phyloP scores from a whole-genome alignment of 1,284 basidiomycete genomes.

The Polyporus tsugae region DNA sequence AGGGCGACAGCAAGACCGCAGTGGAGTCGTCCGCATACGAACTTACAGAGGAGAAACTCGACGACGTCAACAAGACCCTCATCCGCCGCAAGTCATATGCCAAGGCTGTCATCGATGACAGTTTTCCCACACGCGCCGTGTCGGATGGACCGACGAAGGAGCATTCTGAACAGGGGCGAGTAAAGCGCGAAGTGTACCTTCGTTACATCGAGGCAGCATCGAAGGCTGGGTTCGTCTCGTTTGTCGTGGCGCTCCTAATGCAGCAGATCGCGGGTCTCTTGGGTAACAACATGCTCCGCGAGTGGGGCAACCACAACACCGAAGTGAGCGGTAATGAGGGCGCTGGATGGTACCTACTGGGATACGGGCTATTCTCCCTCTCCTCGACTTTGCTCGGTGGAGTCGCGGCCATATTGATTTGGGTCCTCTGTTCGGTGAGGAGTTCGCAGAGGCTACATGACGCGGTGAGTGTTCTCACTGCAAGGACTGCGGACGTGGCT shows the following conservation, averaged over 20 bases:
- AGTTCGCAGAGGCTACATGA: slow-evolving; percentile 85
- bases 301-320: slow-evolving; percentile 85
- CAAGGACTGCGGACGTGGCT: neutral
- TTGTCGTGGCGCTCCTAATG: slow-evolving; percentile 64
- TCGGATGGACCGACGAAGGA: slow-evolving; percentile 71
- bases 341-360: slow-evolving; percentile 64
- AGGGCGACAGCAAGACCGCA: slow-evolving; percentile 36
- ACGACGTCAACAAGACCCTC: slow-evolving; percentile 53
- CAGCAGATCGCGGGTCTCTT: slow-evolving; percentile 64
- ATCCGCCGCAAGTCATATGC: slow-evolving; percentile 57
- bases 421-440: slow-evolving; percentile 81
- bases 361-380: slow-evolving; percentile 70
- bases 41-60: slow-evolving; percentile 41
- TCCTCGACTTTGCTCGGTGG: slow-evolving; percentile 61
- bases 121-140: slow-evolving; percentile 47
- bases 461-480: slow-evolving; percentile 51
- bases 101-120: slow-evolving; percentile 54
- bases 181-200: slow-evolving; percentile 81
- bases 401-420: slow-evolving; percentile 69
- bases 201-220: slow-evolving; percentile 87
- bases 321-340: slow-evolving; percentile 64
- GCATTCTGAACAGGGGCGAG: slow-evolving; percentile 84
- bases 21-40: slow-evolving; percentile 32
- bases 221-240: slow-evolving; percentile 72
- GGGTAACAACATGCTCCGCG: slow-evolving; percentile 76